A percentile compares a stretch with the other conserved stretches of the same genome.
These are phyloP conservation scores for Nematodospora valgi DNA, from an alignment of 805 yeast genomes.

Conservation along the genomic window DNA sequence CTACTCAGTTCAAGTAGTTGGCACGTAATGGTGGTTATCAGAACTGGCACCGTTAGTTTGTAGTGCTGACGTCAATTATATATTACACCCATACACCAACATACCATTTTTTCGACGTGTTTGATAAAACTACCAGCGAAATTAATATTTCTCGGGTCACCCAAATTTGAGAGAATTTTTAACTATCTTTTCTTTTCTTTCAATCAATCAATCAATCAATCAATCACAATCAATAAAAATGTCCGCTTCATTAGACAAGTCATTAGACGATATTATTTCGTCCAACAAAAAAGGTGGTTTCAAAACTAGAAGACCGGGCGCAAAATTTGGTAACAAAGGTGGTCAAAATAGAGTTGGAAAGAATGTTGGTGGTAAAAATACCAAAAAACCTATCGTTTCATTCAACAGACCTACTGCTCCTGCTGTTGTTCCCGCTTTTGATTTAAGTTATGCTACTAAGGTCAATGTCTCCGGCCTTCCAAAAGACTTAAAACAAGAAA, in stretches of 20 bases:
- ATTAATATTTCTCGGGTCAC: too few species aligned
- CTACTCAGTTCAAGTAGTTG: too few species aligned
- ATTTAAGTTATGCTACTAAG: conserved; percentile 63
- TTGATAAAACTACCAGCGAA: too few species aligned
- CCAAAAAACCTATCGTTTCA: conserved; percentile 22
- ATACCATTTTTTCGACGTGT: too few species aligned
- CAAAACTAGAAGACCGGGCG: conserved; percentile 14
- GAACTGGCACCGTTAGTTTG: too few species aligned
- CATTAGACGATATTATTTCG: conserved; percentile 91
- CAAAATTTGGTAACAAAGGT: conserved; percentile 10
- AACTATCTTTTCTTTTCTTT: too few species aligned
- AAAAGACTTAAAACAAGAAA: conserved; percentile 77
- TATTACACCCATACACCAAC: too few species aligned
- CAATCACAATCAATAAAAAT: conserved; percentile 28
- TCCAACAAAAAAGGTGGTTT: conserved; percentile 39
- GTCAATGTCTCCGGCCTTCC: conserved; percentile 86
- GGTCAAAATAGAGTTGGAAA: conserved; percentile 35
- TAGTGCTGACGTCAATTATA: too few species aligned
- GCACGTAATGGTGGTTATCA: too few species aligned
- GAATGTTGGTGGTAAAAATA: conserved; percentile 26
- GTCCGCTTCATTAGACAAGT: conserved; percentile 80
- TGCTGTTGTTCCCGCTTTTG: conserved; percentile 25
- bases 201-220: conserved; percentile 1
- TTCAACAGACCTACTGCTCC: conserved; percentile 22
- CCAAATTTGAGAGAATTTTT: too few species aligned